Evolutionary conservation across 2,329 filamentous ascomycete species (phyloP).

Genomic region (Dothiorella sarmentorum): DNA sequence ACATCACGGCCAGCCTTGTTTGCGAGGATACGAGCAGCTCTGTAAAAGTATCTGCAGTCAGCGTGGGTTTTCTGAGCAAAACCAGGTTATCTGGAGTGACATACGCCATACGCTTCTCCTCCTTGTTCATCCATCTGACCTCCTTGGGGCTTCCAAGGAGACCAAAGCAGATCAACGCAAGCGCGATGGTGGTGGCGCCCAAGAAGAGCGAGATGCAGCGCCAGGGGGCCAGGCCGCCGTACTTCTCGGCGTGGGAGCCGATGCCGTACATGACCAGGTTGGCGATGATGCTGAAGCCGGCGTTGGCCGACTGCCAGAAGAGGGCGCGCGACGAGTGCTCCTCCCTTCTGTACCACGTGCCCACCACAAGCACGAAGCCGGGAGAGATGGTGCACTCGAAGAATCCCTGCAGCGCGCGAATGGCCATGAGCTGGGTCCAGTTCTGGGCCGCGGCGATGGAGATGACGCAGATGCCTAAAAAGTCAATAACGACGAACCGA

Average conservation of each 20-base stretch:
- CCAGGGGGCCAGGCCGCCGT: conserved; percentile 15
- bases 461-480: conserved; percentile 16
- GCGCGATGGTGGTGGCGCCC: conserved; percentile 21
- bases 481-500: background rate
- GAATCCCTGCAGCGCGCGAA: conserved; percentile 36
- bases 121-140: conserved; percentile 23
- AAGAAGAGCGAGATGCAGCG: conserved; percentile 16
- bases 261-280: conserved; percentile 18
- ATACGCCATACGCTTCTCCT: conserved; percentile 18
- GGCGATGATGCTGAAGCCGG: conserved; percentile 29
- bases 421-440: conserved; percentile 35
- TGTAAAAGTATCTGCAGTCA: background rate
- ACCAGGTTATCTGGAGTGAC: too few species aligned
- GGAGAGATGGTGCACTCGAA: conserved; percentile 39
- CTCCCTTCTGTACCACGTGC: conserved; percentile 34
- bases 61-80: background rate
- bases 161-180: conserved; percentile 22
- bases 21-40: conserved; percentile 13
- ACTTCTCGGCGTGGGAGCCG: conserved; percentile 9
- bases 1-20: conserved; percentile 16
- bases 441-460: conserved; percentile 21
- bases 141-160: conserved; percentile 26
- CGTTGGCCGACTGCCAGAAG: conserved; percentile 38
- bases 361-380: conserved; percentile 35
- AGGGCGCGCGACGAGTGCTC: conserved; percentile 35